Evolutionary conservation across 768 basidiomycete species (phyloP).

Genomic region (Psilocybe subaeruginosa): DNA sequence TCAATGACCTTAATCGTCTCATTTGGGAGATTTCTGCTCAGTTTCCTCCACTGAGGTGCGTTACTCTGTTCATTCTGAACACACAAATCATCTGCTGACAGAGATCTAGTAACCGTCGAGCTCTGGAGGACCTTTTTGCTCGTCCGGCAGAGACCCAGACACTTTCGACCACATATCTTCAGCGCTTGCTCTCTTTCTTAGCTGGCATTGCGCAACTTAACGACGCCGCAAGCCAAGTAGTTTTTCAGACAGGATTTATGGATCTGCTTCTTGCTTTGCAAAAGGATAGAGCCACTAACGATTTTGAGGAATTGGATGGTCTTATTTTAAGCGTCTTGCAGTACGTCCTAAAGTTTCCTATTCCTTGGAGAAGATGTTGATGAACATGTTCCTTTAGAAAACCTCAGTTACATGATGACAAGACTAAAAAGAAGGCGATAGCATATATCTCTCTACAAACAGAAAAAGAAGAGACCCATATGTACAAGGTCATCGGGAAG

Average conservation of each 20-base stretch:
- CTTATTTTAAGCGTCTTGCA: constrained; percentile 8
- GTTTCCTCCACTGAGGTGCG: constrained; percentile 15
- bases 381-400: neutral
- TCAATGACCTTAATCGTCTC: constrained; percentile 3
- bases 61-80: neutral
- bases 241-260: constrained; percentile 15
- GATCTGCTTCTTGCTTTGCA: constrained; percentile 13
- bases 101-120: constrained; percentile 5
- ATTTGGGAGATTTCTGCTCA: constrained; percentile 12
- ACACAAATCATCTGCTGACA: neutral
- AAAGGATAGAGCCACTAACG: constrained; percentile 5
- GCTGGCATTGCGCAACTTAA: constrained; percentile 8
- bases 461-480: constrained; percentile 7
- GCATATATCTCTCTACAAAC: constrained; percentile 10
- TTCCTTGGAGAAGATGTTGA: neutral
- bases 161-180: constrained; percentile 8
- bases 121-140: constrained; percentile 12
- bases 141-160: neutral
- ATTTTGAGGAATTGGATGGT: constrained; percentile 6
- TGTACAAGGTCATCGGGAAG: constrained; percentile 4
- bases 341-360: neutral
- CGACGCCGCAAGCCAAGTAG: constrained; percentile 6
- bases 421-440: constrained; percentile 11
- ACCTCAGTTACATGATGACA: constrained; percentile 10
- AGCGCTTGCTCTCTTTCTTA: constrained; percentile 10